Base-by-base conservation (phyloP, 345 rosid genomes). In the Geranium rotundifolium region DNA sequence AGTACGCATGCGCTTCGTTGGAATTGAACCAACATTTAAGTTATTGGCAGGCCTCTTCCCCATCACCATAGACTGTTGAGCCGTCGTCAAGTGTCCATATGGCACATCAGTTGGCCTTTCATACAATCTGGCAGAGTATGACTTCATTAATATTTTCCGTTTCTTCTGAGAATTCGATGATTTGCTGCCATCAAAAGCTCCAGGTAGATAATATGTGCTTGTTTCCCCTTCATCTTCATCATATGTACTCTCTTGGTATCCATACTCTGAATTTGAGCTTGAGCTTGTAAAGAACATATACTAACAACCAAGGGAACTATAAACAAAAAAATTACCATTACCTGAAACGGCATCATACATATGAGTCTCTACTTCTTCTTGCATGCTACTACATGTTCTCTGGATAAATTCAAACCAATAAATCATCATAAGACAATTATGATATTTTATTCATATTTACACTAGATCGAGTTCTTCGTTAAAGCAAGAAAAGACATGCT, bases 141-240 rank as follows among this genome's bases (percentile, higher is more conserved):
- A 77, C 61, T 77, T 89, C 69, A 75, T 70, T 46, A 77, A 49
- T 72, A 68, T 72, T 77, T 84, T 88, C 77, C 73, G 69, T 72
- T 83, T 95, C 75, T 79, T 88, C 74, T 75, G 96, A 60, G 77
- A 69, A 66, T 85, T 86, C 49, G 70, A 77, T 72, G 85, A 65
- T 73, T 72, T 86, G 76, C 73, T 80, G 59, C 71, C 75, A 61
- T 85, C 95, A 52, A 83, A 82, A 66, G 65, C 77, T 71, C 88
- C 85, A 61, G 81, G 85, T 69, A 78, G 75, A 82, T 84, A 85
- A 70, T 80, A 90, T 31, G 82, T 65, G 66, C 83, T 83, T 59
- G 91, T 87, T 77, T 87, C 97, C 62, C 81, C 93, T 74, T 93
- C 99, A 71, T 88, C 97, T 67, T 95, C 97, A 72, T 88, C 83